phyloP scores from a whole-genome alignment of 345 rosid species.

The Ricinus communis region DNA sequence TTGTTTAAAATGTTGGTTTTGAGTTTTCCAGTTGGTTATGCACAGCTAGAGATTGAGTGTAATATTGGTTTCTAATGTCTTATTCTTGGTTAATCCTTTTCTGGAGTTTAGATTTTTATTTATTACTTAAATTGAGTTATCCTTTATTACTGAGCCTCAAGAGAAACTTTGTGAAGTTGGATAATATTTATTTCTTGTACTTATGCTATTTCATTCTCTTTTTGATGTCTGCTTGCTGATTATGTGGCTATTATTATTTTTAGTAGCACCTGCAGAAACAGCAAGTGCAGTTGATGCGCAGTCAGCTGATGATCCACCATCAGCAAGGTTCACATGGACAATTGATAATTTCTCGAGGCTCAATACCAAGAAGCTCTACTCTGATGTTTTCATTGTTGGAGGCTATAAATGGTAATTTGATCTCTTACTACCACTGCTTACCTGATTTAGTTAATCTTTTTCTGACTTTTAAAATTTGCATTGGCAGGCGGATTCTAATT shows the following conservation, averaged over 20 bases:
- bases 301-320: conserved; percentile 37
- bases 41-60: background rate
- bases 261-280: conserved; percentile 26
- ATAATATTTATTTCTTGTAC: background rate
- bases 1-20: background rate
- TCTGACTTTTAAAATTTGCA: background rate
- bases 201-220: background rate
- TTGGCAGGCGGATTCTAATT: conserved; percentile 46
- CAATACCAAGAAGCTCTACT: conserved; percentile 40
- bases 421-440: background rate
- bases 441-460: background rate
- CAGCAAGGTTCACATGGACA: conserved; percentile 48
- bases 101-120: background rate
- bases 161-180: background rate
- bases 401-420: conserved; percentile 42
- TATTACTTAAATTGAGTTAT: background rate
- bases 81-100: background rate
- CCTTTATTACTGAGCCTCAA: no score
- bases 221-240: background rate
- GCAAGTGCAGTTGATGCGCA: conserved; percentile 24
- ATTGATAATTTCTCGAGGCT: conserved; percentile 42
- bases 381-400: conserved; percentile 43
- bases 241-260: background rate
- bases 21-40: background rate
- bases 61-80: background rate